Base-by-base conservation (phyloP, 2,329 filamentous ascomycete genomes). In the Penicillium sp. region DNA sequence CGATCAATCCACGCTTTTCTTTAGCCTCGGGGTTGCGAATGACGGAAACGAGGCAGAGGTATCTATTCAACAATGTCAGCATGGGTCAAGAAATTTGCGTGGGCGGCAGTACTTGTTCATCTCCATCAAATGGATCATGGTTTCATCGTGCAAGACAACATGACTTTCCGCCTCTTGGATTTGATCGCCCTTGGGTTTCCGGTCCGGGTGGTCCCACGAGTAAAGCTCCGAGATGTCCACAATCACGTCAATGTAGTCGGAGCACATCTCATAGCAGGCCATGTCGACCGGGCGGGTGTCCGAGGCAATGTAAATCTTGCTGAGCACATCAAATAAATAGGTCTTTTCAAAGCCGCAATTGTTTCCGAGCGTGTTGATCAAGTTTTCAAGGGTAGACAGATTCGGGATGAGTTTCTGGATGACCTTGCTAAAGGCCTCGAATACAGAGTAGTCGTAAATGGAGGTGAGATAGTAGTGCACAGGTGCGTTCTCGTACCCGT, bases 371-470 rank as follows among this genome's bases (percentile, higher is more conserved):
- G 90, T 92, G 56, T 93, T 95, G 56, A 98, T 82, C 65, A 98
- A 78, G 34, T 88, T 84, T 66, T 98, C 92, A 39, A 98, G 79
- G 16, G 89, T 93, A 4, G 88, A 86, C 6, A 98, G 77, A 45
- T 94, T 85, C 0, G 92, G 90, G 35, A 98, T 90, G 18, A 98
- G 77, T 64, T 95, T 95, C 66, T 98, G 92, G 48, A 98, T 95
- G 47, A 98, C 90, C 65, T 95, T 95, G 70, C 84, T 90, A 62
- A 98, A 95, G 33, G 92, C 92, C 66, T 98, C 92, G 61, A 96
- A 98, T 58, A 95, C 95, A 55, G 85, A 93, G 67, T 95, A 90
- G 64, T 98, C 92, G 72, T 96, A 98, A 62, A 98, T 98, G 59
- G 85, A 93, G 10, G 92, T 98, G 40, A 95, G 80, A 62, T 98